These are phyloP conservation scores for Cordyceps militaris DNA, from an alignment of 2,329 filamentous ascomycete genomes.

Conservation along the genomic window DNA sequence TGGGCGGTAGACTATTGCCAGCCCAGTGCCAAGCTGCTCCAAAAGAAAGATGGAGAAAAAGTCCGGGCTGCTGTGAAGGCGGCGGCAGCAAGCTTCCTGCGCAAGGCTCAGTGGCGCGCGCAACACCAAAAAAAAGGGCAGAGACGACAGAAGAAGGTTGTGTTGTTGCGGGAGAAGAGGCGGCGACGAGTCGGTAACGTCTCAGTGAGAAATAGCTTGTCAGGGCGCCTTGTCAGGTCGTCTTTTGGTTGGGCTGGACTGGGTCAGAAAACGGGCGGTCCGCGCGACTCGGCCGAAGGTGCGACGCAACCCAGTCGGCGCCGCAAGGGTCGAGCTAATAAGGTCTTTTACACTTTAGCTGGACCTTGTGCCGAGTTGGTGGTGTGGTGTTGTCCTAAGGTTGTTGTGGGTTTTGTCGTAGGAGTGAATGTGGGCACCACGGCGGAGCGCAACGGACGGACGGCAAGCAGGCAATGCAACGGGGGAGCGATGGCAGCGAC, in stretches of 20 bases:
- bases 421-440: not conserved
- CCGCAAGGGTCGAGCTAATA: not conserved
- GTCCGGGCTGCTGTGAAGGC: not conserved
- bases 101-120: not conserved
- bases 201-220: not conserved
- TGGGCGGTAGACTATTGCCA: not conserved
- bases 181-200: not conserved
- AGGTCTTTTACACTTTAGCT: not conserved
- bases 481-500: not conserved
- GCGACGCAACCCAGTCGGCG: not conserved
- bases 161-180: not conserved
- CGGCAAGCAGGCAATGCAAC: not conserved
- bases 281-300: constrained; percentile 9
- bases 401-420: not conserved
- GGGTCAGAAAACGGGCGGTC: constrained; percentile 2
- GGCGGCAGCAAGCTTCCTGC: not conserved
- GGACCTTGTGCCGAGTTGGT: not conserved
- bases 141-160: not conserved
- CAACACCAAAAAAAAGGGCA: no score
- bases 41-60: not conserved
- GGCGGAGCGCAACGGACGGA: constrained; percentile 1
- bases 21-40: not conserved
- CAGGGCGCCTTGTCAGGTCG: not conserved
- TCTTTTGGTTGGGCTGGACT: constrained; percentile 4
- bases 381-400: not conserved